Percentiles rank a stretch among this genome's conserved stretches.
Evolutionary conservation across 1,284 basidiomycete species (phyloP).

Genomic region (Sporisorium exsertum): DNA sequence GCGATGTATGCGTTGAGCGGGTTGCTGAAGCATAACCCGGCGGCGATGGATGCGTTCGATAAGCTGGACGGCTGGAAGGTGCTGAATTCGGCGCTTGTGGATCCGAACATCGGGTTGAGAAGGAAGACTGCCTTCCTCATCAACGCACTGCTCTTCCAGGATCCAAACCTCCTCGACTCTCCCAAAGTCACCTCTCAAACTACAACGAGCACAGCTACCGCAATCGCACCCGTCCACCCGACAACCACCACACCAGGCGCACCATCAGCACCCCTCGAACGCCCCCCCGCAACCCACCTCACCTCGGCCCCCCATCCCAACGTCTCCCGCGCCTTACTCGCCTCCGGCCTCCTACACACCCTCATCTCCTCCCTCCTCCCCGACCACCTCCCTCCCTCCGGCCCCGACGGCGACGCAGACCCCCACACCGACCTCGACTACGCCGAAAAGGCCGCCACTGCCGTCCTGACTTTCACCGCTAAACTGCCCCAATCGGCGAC

Average conservation of each 20-base stretch:
- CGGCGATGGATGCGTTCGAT: slow-evolving; percentile 77
- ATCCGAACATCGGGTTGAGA: slow-evolving; percentile 81
- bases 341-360: slow-evolving; percentile 57
- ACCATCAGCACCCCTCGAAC: slow-evolving; percentile 58
- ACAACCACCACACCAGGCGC: slow-evolving; percentile 4
- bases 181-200: slow-evolving; percentile 71
- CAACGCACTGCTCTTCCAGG: slow-evolving; percentile 79
- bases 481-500: slow-evolving; percentile 6
- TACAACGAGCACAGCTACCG: slow-evolving; percentile 60
- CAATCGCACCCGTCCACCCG: slow-evolving; percentile 17
- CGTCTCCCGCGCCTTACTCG: slow-evolving; percentile 61
- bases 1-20: slow-evolving; percentile 89
- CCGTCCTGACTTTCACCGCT: slow-evolving; percentile 67
- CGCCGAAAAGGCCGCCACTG: slow-evolving; percentile 82
- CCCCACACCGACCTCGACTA: slow-evolving; percentile 79
- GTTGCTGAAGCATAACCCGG: slow-evolving; percentile 82
- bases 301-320: slow-evolving; percentile 55
- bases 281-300: slow-evolving; percentile 61
- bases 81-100: slow-evolving; percentile 77
- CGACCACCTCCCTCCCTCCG: slow-evolving; percentile 71
- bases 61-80: slow-evolving; percentile 78
- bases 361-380: slow-evolving; percentile 59
- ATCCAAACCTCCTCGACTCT: slow-evolving; percentile 36
- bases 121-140: slow-evolving; percentile 88
- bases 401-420: slow-evolving; percentile 76